These are phyloP conservation scores for Serendipita sp. DNA, from an alignment of 768 basidiomycete genomes.

Conservation along the genomic window DNA sequence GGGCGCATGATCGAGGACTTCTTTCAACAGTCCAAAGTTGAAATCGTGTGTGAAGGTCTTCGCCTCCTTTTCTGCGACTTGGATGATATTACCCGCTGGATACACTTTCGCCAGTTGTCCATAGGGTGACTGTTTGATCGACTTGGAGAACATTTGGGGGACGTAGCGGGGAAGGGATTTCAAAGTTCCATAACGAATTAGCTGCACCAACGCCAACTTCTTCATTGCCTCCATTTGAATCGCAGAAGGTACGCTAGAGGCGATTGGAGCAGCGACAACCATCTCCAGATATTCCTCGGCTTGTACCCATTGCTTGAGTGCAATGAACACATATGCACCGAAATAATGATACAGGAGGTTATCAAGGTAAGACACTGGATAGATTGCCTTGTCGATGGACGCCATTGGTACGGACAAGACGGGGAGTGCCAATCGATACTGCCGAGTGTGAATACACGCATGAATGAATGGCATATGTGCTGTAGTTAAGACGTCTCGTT, in stretches of 20 bases:
- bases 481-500: constrained; percentile 44
- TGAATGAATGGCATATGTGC: constrained; percentile 55
- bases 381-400: constrained; percentile 34
- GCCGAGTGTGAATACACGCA: constrained; percentile 36
- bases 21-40: constrained; percentile 52
- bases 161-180: constrained; percentile 58
- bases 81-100: constrained; percentile 33
- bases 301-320: constrained; percentile 46
- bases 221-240: constrained; percentile 79
- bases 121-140: constrained; percentile 58
- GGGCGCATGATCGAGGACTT: constrained; percentile 53
- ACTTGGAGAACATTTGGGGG: constrained; percentile 36
- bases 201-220: constrained; percentile 63
- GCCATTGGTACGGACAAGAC: constrained; percentile 50
- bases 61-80: constrained; percentile 39
- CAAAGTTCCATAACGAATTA: constrained; percentile 53
- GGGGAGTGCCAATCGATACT: constrained; percentile 42
- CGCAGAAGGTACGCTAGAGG: constrained; percentile 32
- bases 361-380: constrained; percentile 58
- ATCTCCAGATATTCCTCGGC: constrained; percentile 73
- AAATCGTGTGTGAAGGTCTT: constrained; percentile 47
- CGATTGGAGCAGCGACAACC: constrained; percentile 47
- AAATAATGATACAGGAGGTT: constrained; percentile 75
- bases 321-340: constrained; percentile 51
- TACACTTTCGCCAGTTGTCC: constrained; percentile 46